A percentile compares a stretch with the other conserved stretches of the same genome.
Evolutionary conservation across 306 rosid genomes (phyloP).

Genomic region (Psophocarpus tetragonolobus): DNA sequence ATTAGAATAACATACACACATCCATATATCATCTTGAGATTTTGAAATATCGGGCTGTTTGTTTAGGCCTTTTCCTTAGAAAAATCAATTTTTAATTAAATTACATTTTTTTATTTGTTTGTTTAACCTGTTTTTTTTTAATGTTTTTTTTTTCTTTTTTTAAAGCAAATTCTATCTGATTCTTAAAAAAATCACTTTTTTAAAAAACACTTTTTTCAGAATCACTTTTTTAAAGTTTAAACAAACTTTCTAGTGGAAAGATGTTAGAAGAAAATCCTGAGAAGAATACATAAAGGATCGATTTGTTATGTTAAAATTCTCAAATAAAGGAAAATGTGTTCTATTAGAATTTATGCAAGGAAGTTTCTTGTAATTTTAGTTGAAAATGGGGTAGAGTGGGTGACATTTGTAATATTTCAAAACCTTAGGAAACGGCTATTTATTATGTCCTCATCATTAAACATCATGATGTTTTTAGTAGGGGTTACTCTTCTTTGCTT

Average conservation of each 20-base stretch:
- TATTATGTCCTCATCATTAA: background rate
- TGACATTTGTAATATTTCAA: slow-evolving; percentile 18
- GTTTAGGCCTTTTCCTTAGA: no score
- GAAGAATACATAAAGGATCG: background rate
- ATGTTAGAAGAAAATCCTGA: slow-evolving; percentile 8
- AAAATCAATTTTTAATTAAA: no score
- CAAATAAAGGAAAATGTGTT: slow-evolving; percentile 14
- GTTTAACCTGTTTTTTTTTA: no score
- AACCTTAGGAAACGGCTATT: background rate
- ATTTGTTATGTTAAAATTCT: slow-evolving; percentile 14
- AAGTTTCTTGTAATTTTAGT: slow-evolving; percentile 10
- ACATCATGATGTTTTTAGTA: slow-evolving; percentile 20
- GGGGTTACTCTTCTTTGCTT: slow-evolving; percentile 7
- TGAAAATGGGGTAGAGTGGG: background rate
- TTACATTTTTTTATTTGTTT: no score
- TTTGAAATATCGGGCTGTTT: slow-evolving; percentile 19
- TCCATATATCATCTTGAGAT: slow-evolving; percentile 1
- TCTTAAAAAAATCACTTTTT: no score
- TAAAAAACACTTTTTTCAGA: no score
- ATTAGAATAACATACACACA: background rate
- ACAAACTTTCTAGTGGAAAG: no score
- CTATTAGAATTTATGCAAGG: slow-evolving; percentile 2
- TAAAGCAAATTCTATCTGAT: no score
- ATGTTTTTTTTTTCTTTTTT: no score
- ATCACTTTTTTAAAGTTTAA: no score